Percentiles rank a stretch among this genome's conserved stretches.
Evolutionary conservation across 257 asterid genomes (phyloP).

Genomic region (Jaltomata sinuosa): DNA sequence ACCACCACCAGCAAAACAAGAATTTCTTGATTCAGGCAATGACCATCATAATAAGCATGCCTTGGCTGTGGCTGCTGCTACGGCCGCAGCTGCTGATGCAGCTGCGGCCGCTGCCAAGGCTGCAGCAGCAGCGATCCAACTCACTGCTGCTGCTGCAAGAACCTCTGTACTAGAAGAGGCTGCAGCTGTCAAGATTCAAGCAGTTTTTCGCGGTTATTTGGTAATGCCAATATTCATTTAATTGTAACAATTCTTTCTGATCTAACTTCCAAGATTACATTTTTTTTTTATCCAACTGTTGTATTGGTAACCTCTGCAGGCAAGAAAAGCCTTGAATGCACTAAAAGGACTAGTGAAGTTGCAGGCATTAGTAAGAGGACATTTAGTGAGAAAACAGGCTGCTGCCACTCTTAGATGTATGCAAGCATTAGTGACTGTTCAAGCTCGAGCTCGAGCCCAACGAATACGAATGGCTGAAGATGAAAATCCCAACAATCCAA

Average conservation of each 20-base stretch:
- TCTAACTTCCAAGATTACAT: background rate
- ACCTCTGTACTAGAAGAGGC: constrained; percentile 29
- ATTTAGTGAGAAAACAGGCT: constrained; percentile 83
- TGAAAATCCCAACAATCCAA: constrained; percentile 27
- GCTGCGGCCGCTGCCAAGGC: constrained; percentile 68
- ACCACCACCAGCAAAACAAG: constrained; percentile 2
- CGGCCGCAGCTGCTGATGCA: constrained; percentile 66
- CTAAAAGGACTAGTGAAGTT: constrained; percentile 82
- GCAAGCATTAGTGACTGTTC: constrained; percentile 79
- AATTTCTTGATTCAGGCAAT: constrained; percentile 15
- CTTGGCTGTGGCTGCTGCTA: constrained; percentile 59
- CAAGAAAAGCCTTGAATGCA: constrained; percentile 93
- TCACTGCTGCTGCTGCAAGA: constrained; percentile 29
- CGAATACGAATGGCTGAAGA: constrained; percentile 54
- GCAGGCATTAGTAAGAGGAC: constrained; percentile 92
- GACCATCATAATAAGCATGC: constrained; percentile 46
- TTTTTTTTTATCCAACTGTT: background rate
- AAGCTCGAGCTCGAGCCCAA: constrained; percentile 77
- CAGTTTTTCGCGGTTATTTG: constrained; percentile 67
- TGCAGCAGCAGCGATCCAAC: constrained; percentile 59
- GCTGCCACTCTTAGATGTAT: constrained; percentile 81
- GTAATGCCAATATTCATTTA: constrained; percentile 15
- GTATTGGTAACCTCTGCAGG: constrained; percentile 27
- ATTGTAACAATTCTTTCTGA: background rate
- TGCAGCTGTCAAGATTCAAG: constrained; percentile 71